Evolutionary conservation across 495 filamentous ascomycete genomes (phyloP).

Genomic region (Podospora fimiseda): DNA sequence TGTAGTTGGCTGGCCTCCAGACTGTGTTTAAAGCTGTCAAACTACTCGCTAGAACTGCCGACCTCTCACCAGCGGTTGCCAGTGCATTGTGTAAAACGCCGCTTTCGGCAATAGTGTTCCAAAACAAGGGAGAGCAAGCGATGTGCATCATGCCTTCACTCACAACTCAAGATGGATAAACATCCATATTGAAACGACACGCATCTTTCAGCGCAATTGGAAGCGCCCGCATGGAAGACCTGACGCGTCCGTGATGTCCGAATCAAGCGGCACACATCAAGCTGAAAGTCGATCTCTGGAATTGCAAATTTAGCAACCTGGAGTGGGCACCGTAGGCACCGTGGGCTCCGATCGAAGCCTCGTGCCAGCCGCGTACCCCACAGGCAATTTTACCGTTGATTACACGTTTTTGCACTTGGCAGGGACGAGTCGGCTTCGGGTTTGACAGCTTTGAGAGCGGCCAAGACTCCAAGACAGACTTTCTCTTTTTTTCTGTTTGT

Average conservation of each 20-base stretch:
- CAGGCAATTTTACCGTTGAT: constrained; percentile 20
- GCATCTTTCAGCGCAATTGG: constrained; percentile 1
- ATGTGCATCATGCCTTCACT: too few relatives aligned
- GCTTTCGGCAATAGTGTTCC: neutral
- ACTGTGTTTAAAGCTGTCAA: constrained; percentile 1
- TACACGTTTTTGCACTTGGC: constrained; percentile 11
- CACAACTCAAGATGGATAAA: too few relatives aligned
- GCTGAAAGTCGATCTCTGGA: constrained; percentile 20
- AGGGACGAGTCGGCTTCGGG: neutral
- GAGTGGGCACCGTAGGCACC: constrained; percentile 3
- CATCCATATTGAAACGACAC: too few relatives aligned
- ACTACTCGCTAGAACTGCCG: constrained; percentile 9
- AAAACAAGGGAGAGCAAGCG: neutral
- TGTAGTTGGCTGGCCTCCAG: neutral
- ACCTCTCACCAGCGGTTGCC: constrained; percentile 3
- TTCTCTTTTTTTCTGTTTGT: too few relatives aligned
- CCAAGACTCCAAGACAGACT: too few relatives aligned
- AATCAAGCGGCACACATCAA: constrained; percentile 19
- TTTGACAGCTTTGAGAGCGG: neutral
- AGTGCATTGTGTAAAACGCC: constrained; percentile 1
- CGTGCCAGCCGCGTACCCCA: constrained; percentile 23
- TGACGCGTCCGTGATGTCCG: constrained; percentile 8
- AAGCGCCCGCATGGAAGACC: constrained; percentile 9
- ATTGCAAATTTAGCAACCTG: constrained; percentile 23
- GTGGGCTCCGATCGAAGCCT: constrained; percentile 21